Evolutionary conservation across 148 eudicot species (phyloP), one percentile per base, ranked within the genome.

Genomic region (Chenopodium suecicum): DNA sequence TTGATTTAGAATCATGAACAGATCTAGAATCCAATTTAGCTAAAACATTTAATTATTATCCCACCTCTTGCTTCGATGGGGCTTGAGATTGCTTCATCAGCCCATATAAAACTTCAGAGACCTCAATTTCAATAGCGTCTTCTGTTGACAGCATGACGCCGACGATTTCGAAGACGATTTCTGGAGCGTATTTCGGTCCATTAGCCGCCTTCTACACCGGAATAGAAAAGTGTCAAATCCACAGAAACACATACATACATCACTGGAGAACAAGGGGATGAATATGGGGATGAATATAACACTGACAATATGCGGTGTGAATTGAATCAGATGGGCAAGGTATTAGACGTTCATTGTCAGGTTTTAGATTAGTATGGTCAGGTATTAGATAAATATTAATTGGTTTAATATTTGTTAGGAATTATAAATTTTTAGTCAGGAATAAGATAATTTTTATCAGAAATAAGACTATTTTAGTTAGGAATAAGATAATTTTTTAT

Each of bases 41-140:
- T 47, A 87, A 83, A 78, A 86, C 91, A 84, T 82, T 88, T 4
- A 84, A 32, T 32, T 32, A 32, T 70, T 65, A 31, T 8, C 56
- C 16, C 27, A 12, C 65, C 48, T 93, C 97, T 19, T 86, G 92
- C 80, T 90, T 92, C 0, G 76, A 76, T 46, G 95, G 91, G 31
- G 82, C 88, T 19, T 91, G 97, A 16, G 98, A 86, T 82, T 94
- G 98, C 58, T 93, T 90, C 98, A 84, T 94, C 83, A 94, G 82
- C 1, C 97, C 98, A 70, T 89, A 94, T 70, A 96, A 80, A 25
- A 94, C 98, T 84, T 96, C 98, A 0, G 99, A 98, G 4, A 96
- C 96, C 81, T 96, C 99, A 34, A 94, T 90, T 89, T 96, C 99
- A 2, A 96, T 91, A 77, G 94, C 99, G 56, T 94, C 99, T 23